Evolutionary conservation across 345 rosid genomes (phyloP).

Genomic region (Arabidopsis suecica): DNA sequence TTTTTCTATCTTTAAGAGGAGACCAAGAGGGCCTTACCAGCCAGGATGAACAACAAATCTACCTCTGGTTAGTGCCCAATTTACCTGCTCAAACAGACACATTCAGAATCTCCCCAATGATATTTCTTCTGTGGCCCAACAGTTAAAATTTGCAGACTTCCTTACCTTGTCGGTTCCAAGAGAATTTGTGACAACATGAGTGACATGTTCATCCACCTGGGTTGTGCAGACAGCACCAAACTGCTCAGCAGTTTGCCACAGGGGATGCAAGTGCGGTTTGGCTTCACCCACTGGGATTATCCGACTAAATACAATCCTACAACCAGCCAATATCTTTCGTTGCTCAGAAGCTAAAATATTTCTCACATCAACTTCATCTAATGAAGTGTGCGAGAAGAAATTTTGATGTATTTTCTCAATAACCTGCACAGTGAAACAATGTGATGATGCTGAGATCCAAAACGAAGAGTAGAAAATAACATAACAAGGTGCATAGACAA

Average conservation of each 20-base stretch:
- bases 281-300: conserved; percentile 93
- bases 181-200: conserved; percentile 96
- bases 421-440: conserved; percentile 60
- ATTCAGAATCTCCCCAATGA: conserved; percentile 22
- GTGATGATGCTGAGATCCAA: conserved; percentile 28
- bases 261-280: conserved; percentile 89
- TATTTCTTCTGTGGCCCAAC: neutral
- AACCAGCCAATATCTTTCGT: conserved; percentile 80
- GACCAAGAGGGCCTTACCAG: conserved; percentile 65
- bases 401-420: conserved; percentile 80
- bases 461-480: conserved; percentile 19
- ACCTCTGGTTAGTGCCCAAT: conserved; percentile 84
- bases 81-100: conserved; percentile 69
- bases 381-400: conserved; percentile 71
- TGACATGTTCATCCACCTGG: conserved; percentile 87
- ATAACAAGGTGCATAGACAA: conserved; percentile 11
- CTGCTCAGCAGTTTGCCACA: conserved; percentile 98
- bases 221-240: conserved; percentile 96
- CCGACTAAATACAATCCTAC: conserved; percentile 90
- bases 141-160: conserved; percentile 3
- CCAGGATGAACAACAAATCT: conserved; percentile 92
- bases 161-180: conserved; percentile 97
- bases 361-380: conserved; percentile 90
- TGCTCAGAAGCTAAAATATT: conserved; percentile 87
- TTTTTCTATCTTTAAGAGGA: neutral